Evolutionary conservation across 257 asterid species (phyloP).

Genomic region (Penstemon davidsonii): DNA sequence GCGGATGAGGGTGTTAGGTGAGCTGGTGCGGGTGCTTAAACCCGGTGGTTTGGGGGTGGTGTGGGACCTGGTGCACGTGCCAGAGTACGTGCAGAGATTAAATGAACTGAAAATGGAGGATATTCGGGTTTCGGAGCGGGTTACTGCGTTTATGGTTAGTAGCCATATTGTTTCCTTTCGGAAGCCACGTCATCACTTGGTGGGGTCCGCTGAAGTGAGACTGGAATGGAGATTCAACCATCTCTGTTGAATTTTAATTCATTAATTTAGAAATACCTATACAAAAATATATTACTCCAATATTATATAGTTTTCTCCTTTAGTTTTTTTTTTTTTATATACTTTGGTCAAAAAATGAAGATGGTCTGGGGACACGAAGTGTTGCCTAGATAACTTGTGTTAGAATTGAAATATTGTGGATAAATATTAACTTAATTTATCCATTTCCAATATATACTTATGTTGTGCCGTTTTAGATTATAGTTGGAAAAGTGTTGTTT

Average conservation of each 20-base stretch:
- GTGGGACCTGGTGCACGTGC: conserved; percentile 90
- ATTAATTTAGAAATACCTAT: not conserved
- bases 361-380: too few relatives aligned
- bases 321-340: not conserved
- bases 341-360: not conserved
- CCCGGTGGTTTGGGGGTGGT: conserved; percentile 83
- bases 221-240: conserved; percentile 91
- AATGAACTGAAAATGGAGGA: conserved; percentile 89
- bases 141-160: conserved; percentile 85
- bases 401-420: too few relatives aligned
- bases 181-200: conserved; percentile 80
- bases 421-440: too few relatives aligned
- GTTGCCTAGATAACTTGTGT: too few relatives aligned
- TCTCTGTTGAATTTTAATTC: conserved; percentile 44
- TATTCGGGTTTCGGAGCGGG: conserved; percentile 80
- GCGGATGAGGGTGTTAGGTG: conserved; percentile 78
- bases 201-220: conserved; percentile 75
- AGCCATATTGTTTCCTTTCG: conserved; percentile 82
- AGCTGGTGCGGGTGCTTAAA: conserved; percentile 81
- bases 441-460: too few relatives aligned
- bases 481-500: too few relatives aligned
- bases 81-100: conserved; percentile 79
- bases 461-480: too few relatives aligned
- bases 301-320: not conserved
- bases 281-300: too few relatives aligned